Evolutionary conservation across 2,329 filamentous ascomycete genomes (phyloP).

Genomic region (Pestalotiopsis sp.): DNA sequence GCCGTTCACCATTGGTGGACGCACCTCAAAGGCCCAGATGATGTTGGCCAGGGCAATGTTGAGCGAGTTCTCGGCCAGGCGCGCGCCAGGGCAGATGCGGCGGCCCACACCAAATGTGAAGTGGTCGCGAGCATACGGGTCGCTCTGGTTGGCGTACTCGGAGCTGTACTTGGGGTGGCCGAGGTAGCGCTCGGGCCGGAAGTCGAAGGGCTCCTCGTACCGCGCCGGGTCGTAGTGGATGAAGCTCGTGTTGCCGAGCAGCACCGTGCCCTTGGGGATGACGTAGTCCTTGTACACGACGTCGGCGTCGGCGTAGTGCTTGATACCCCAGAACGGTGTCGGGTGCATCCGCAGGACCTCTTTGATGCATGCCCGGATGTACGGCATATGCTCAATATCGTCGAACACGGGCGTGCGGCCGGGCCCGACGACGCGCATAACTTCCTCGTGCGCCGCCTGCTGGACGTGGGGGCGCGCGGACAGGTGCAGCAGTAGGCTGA

Average conservation of each 20-base stretch:
- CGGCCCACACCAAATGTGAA: constrained; percentile 47
- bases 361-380: constrained; percentile 33
- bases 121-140: constrained; percentile 37
- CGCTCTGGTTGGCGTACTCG: constrained; percentile 24
- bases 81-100: constrained; percentile 47
- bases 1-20: constrained; percentile 12
- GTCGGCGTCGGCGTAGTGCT: constrained; percentile 46
- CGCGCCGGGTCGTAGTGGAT: constrained; percentile 23
- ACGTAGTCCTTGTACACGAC: constrained; percentile 46
- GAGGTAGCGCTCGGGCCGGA: constrained; percentile 23
- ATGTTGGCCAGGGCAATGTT: constrained; percentile 26
- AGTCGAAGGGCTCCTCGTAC: constrained; percentile 20
- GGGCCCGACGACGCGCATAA: constrained; percentile 39
- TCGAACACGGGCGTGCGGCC: constrained; percentile 30
- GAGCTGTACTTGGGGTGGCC: constrained; percentile 17
- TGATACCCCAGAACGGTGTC: constrained; percentile 34
- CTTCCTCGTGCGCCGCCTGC: constrained; percentile 42
- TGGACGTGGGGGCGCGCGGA: constrained; percentile 30
- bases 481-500: constrained; percentile 27
- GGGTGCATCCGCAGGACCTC: constrained; percentile 30
- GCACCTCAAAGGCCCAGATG: constrained; percentile 47
- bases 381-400: constrained; percentile 33
- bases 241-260: constrained; percentile 36
- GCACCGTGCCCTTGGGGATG: constrained; percentile 46
- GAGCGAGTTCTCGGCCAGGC: constrained; percentile 49